Conservation (phyloP, 2,329 filamentous ascomycete genomes). For the Xylaria sp. region DNA sequence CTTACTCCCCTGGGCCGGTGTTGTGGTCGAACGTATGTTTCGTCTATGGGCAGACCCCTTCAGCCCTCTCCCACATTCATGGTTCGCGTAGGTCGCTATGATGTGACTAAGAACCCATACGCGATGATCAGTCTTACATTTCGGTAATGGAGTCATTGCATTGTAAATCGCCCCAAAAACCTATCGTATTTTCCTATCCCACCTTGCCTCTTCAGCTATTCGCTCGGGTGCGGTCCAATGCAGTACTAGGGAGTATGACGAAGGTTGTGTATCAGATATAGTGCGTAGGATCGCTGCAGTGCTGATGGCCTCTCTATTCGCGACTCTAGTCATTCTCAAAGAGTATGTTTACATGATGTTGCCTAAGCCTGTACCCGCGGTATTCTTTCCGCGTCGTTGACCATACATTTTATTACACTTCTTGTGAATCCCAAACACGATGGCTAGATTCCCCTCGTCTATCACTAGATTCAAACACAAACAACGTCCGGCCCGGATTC, state of each 20-base stretch:
- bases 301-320: not conserved
- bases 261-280: not conserved
- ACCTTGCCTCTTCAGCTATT: not conserved
- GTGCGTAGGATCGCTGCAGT: not conserved
- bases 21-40: not conserved
- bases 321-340: not conserved
- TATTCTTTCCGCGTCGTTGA: conserved; percentile 14
- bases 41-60: too few species aligned
- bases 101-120: not conserved
- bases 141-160: not conserved
- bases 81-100: not conserved
- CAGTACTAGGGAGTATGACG: not conserved
- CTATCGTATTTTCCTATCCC: not conserved
- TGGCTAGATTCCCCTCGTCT: not conserved
- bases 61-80: not conserved
- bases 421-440: conserved; percentile 1
- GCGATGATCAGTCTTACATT: not conserved
- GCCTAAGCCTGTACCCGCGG: not conserved
- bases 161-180: not conserved
- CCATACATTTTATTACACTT: not conserved
- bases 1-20: not conserved
- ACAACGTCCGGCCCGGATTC: not conserved
- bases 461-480: not conserved
- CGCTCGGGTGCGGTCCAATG: not conserved
- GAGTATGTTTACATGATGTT: not conserved